A percentile compares a stretch with the other conserved stretches of the same genome.
These are phyloP conservation scores for Ceratocystis cacaofunesta DNA, from an alignment of 2,329 filamentous ascomycete species.

Conservation along the genomic window DNA sequence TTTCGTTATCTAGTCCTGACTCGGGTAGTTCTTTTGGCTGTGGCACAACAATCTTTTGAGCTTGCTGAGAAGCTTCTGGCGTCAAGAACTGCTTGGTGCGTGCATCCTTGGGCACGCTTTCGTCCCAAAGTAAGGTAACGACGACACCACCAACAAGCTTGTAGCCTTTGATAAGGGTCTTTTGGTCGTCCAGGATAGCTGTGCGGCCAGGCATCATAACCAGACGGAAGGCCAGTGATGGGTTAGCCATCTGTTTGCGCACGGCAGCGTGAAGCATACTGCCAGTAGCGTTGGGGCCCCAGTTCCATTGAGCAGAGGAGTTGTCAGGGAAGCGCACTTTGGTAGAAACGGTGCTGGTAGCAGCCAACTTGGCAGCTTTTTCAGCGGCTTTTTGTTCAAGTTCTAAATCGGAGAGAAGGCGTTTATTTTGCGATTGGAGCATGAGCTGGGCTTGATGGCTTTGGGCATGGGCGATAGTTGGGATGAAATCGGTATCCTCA, in stretches of 20 bases:
- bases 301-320: conserved; percentile 57
- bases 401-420: conserved; percentile 71
- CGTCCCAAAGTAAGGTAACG: conserved; percentile 62
- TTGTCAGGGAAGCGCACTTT: conserved; percentile 83
- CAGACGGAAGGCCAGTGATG: conserved; percentile 55
- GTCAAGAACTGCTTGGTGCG: conserved; percentile 46
- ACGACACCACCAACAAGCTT: conserved; percentile 51
- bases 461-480: conserved; percentile 60
- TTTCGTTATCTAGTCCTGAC: conserved; percentile 27
- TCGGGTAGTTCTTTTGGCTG: conserved; percentile 28
- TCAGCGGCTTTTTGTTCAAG: conserved; percentile 53
- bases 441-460: conserved; percentile 55
- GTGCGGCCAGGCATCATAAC: conserved; percentile 44
- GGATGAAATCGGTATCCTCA: conserved; percentile 62
- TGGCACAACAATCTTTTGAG: conserved; percentile 51
- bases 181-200: conserved; percentile 33
- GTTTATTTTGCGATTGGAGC: conserved; percentile 50
- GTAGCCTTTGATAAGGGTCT: conserved; percentile 54
- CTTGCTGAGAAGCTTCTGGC: conserved; percentile 40
- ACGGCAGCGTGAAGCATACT: conserved; percentile 62
- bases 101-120: conserved; percentile 40
- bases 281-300: conserved; percentile 54
- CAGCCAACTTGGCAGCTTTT: conserved; percentile 49
- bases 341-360: conserved; percentile 53
- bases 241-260: conserved; percentile 50